phyloP scores from a whole-genome alignment of 106 monocot species.

The Narthecium ossifragum region DNA sequence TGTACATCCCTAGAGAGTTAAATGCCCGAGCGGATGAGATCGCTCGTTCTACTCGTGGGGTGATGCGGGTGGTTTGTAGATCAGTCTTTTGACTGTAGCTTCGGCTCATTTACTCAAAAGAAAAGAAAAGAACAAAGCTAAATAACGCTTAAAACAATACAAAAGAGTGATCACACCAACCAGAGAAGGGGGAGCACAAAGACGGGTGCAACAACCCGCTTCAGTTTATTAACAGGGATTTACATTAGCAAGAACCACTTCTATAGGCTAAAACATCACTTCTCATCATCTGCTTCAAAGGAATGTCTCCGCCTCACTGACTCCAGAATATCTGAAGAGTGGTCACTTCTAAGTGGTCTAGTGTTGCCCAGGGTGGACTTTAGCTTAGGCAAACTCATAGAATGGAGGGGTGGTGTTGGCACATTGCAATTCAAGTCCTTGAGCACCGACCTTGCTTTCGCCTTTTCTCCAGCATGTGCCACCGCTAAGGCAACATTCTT shows the following conservation, averaged over 20 bases:
- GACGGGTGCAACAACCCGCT: too few species aligned
- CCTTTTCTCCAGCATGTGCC: conserved; percentile 44
- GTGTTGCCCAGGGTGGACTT: conserved; percentile 10
- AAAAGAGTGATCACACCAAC: too few species aligned
- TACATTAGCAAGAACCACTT: neutral
- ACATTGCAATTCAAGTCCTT: conserved; percentile 41
- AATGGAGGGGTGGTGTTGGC: conserved; percentile 29
- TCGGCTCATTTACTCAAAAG: too few species aligned
- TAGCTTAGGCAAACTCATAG: conserved; percentile 65
- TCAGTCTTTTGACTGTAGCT: too few species aligned
- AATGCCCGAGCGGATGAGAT: too few species aligned
- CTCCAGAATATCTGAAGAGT: conserved; percentile 23
- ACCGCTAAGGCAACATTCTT: conserved; percentile 38
- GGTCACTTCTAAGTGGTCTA: neutral
- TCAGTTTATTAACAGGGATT: neutral
- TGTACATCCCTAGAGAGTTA: too few species aligned
- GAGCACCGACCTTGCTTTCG: conserved; percentile 48
- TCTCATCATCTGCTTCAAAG: conserved; percentile 54
- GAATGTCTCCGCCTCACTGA: conserved; percentile 38
- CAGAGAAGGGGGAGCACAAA: too few species aligned
- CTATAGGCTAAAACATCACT: conserved; percentile 4
- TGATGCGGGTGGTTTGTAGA: too few species aligned
- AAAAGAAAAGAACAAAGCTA: too few species aligned
- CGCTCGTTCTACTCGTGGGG: too few species aligned
- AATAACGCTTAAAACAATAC: too few species aligned